Evolutionary conservation across 2,329 filamentous ascomycete species (phyloP).

Genomic region (Alternaria viburni): DNA sequence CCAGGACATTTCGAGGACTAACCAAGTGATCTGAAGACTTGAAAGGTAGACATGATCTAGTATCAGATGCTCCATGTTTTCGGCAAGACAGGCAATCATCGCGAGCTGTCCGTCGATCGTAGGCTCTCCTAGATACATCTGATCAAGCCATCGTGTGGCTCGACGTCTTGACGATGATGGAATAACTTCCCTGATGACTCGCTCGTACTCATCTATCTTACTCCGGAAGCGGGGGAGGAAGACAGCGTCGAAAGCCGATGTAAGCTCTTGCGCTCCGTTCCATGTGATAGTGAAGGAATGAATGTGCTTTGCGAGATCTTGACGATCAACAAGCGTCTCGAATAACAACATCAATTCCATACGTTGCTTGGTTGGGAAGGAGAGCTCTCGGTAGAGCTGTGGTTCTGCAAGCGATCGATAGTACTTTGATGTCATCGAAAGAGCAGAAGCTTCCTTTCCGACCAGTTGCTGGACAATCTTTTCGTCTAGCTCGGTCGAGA

Average conservation of each 20-base stretch:
- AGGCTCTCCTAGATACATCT: not conserved
- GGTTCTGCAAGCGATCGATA: not conserved
- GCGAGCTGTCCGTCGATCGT: not conserved
- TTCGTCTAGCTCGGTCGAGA: not conserved
- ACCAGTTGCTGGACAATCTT: not conserved
- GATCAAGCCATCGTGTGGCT: not conserved
- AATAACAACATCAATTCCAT: not conserved
- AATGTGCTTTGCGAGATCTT: not conserved
- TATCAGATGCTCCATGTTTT: not conserved
- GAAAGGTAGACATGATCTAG: no score
- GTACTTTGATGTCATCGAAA: not conserved
- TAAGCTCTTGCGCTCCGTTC: not conserved
- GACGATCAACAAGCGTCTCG: not conserved
- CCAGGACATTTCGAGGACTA: no score
- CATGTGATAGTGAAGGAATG: not conserved
- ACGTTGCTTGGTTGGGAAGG: not conserved
- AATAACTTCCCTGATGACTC: not conserved
- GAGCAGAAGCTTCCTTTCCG: not conserved
- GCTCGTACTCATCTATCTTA: not conserved
- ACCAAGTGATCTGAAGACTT: no score
- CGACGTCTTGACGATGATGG: not conserved
- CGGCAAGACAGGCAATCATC: accelerated
- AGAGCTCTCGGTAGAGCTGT: not conserved
- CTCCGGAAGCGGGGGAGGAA: not conserved
- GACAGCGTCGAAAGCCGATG: accelerated